These are phyloP conservation scores for Mallotus nudiflorus DNA, from an alignment of 345 rosid species.

Conservation along the genomic window DNA sequence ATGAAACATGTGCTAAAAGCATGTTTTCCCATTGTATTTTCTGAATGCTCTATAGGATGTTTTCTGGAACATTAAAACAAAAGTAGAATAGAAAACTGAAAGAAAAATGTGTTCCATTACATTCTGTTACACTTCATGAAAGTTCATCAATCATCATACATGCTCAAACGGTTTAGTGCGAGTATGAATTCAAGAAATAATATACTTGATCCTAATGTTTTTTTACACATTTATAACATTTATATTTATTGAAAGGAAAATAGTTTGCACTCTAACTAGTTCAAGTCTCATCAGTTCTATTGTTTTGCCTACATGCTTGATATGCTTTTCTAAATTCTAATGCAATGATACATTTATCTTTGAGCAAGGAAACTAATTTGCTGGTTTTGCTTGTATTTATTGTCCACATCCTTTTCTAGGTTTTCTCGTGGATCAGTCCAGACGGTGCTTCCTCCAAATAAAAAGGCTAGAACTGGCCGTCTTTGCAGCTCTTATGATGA, in stretches of 20 bases:
- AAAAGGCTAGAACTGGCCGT: conserved; percentile 53
- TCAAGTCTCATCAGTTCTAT: not conserved
- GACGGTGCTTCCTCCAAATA: conserved; percentile 71
- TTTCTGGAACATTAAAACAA: not conserved
- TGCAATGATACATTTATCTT: not conserved
- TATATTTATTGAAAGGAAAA: not conserved
- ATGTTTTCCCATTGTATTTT: not conserved
- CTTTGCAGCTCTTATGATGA: conserved; percentile 85
- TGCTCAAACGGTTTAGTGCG: not conserved
- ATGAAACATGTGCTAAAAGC: not conserved
- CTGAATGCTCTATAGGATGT: not conserved
- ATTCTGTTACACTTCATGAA: not conserved
- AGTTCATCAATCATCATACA: not conserved
- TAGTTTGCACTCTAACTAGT: not conserved
- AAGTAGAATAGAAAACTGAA: not conserved
- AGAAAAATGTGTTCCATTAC: not conserved
- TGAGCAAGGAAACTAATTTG: not conserved
- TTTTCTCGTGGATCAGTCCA: conserved; percentile 83
- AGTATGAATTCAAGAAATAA: not conserved
- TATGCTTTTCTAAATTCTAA: not conserved
- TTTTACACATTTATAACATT: not conserved
- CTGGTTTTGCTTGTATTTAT: not conserved
- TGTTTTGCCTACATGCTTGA: not conserved
- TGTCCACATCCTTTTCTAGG: conserved; percentile 48
- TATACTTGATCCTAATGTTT: no score